phyloP scores from a whole-genome alignment of 108 stramenopile genomes.

The Discostella stelligeroides region DNA sequence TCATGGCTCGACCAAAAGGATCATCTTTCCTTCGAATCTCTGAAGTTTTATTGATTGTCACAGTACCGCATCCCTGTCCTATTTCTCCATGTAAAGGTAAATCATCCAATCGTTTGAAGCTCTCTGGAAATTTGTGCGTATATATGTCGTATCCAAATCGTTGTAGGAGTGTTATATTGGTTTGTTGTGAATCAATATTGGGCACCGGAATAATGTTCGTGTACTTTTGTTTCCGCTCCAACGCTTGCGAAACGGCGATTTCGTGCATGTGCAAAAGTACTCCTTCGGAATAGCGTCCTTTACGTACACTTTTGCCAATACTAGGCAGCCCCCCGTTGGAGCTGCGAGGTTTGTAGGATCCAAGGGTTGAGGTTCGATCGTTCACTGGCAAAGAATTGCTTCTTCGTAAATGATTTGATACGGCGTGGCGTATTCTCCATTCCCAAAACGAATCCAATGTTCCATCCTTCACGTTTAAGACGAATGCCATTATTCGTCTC shows the following conservation, averaged over 20 bases:
- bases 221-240: conserved; percentile 14
- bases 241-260: conserved; percentile 37
- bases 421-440: conserved; percentile 44
- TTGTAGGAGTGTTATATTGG: conserved; percentile 42
- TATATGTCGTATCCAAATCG: conserved; percentile 72
- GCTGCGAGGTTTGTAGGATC: conserved; percentile 61
- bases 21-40: conserved; percentile 56
- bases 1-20: conserved; percentile 73
- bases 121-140: conserved; percentile 63
- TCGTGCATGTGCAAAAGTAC: conserved; percentile 56
- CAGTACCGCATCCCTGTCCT: conserved; percentile 6
- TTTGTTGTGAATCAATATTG: conserved; percentile 7
- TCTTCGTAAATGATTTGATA: conserved; percentile 17
- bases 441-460: conserved; percentile 42
- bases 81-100: not conserved
- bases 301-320: conserved; percentile 60
- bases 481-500: conserved; percentile 56
- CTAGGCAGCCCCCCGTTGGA: conserved; percentile 36
- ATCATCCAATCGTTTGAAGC: conserved; percentile 31
- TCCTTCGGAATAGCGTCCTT: conserved; percentile 56
- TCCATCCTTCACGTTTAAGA: conserved; percentile 21
- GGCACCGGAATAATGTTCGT: not conserved
- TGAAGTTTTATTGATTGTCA: conserved; percentile 46
- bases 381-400: not conserved
- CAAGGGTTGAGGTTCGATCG: conserved; percentile 35